These are phyloP conservation scores for Yamadazyma olivae DNA, from an alignment of 805 yeast species.

Conservation along the genomic window DNA sequence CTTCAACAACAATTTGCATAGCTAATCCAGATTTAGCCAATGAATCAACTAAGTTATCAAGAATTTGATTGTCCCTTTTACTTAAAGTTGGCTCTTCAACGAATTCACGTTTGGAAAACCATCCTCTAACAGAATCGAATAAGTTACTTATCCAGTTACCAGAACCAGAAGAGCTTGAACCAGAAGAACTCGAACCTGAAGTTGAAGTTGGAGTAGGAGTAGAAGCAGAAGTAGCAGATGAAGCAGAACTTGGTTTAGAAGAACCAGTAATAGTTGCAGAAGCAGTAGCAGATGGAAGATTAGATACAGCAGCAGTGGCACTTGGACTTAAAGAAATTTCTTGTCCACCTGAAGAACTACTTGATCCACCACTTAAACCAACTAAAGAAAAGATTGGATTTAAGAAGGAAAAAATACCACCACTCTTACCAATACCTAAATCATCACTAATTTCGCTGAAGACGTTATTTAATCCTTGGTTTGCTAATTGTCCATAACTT, in stretches of 20 bases:
- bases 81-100: slow-evolving; percentile 1
- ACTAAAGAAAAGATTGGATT: slow-evolving; percentile 13
- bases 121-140: slow-evolving; percentile 8
- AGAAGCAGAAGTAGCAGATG: slow-evolving; percentile 5
- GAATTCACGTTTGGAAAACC: slow-evolving; percentile 14
- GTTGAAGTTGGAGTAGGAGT: slow-evolving; percentile 5
- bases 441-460: slow-evolving; percentile 4
- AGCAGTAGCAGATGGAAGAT: slow-evolving; percentile 6
- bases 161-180: background rate
- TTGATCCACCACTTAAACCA: slow-evolving; percentile 10
- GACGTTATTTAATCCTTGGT: slow-evolving; percentile 9
- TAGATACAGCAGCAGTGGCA: slow-evolving; percentile 12
- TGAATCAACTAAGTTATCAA: slow-evolving; percentile 23
- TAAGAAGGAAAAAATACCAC: slow-evolving; percentile 15
- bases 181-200: slow-evolving; percentile 1
- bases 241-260: slow-evolving; percentile 3
- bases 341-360: slow-evolving; percentile 2
- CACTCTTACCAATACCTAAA: slow-evolving; percentile 9
- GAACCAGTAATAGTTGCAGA: slow-evolving; percentile 4
- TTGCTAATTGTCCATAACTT: slow-evolving; percentile 5
- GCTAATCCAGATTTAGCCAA: slow-evolving; percentile 28
- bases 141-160: slow-evolving; percentile 2
- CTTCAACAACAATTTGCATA: slow-evolving; percentile 21
- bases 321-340: slow-evolving; percentile 10
- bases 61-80: slow-evolving; percentile 17